Conservation (phyloP, 306 rosid genomes). For the Glycine latifolia region DNA sequence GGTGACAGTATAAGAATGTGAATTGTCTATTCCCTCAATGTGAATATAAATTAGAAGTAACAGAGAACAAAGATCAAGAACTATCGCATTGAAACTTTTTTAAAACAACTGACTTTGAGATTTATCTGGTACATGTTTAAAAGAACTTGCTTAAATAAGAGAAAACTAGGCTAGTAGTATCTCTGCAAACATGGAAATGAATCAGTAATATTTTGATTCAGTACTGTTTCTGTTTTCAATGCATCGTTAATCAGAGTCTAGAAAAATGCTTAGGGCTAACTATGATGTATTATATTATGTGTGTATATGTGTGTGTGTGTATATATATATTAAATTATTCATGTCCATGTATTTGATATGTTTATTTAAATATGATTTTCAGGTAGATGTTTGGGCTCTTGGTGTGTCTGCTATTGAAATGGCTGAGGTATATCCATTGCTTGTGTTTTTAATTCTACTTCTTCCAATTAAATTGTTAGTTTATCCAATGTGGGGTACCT, state of each 20-base stretch:
- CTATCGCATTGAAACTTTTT: not conserved
- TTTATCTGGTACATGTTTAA: conserved; percentile 8
- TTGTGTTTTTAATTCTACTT: conserved; percentile 22
- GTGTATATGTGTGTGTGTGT: no score
- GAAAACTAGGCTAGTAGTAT: conserved; percentile 28
- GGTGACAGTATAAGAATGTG: not conserved
- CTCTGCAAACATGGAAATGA: not conserved
- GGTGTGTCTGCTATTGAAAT: conserved; percentile 99
- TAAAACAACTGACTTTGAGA: conserved; percentile 10
- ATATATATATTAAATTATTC: no score
- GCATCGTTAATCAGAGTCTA: not conserved
- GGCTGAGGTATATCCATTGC: conserved; percentile 83
- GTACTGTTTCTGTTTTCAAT: conserved; percentile 3
- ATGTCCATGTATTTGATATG: conserved; percentile 8
- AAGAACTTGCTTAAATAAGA: not conserved
- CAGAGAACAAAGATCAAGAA: conserved; percentile 12
- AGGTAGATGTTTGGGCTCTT: conserved; percentile 99
- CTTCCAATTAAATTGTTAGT: conserved; percentile 11
- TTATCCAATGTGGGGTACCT: conserved; percentile 11
- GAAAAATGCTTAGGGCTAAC: conserved; percentile 14
- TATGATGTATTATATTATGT: conserved; percentile 18
- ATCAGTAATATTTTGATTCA: conserved; percentile 35
- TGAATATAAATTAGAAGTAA: not conserved
- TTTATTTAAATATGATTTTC: conserved; percentile 46
- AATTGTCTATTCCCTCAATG: not conserved